Conservation (phyloP, 176 grass and related monocot genomes). For the barley (Hordeum vulgare) region MorexV3_pseudomolecules_assembly NC_058521.1:312373484-312373983, state of each 20-base stretch:
- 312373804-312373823: not conserved
- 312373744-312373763: not conserved
- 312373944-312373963: not conserved
- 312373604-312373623: not conserved
- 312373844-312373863: constrained; percentile 7
- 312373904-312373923: constrained; percentile 1
- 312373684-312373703: not conserved
- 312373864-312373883: not conserved
- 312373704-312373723: not conserved
- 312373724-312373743: not conserved
- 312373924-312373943: not conserved
- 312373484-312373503: constrained; percentile 19
- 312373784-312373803: constrained; percentile 1
- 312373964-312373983: not conserved
- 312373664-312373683: not conserved
- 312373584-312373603: constrained; percentile 22
- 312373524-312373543: constrained; percentile 99
- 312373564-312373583: constrained; percentile 95
- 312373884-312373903: not conserved
- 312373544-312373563: constrained; percentile 95
- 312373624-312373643: not conserved
- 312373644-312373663: not conserved
- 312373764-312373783: not conserved
- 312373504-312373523: constrained; percentile 31
- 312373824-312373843: not conserved